A percentile compares a stretch with the other conserved stretches of the same genome.
Conservation (phyloP, 192 early-diverging fungal species). For the Coemansia sp. region DNA sequence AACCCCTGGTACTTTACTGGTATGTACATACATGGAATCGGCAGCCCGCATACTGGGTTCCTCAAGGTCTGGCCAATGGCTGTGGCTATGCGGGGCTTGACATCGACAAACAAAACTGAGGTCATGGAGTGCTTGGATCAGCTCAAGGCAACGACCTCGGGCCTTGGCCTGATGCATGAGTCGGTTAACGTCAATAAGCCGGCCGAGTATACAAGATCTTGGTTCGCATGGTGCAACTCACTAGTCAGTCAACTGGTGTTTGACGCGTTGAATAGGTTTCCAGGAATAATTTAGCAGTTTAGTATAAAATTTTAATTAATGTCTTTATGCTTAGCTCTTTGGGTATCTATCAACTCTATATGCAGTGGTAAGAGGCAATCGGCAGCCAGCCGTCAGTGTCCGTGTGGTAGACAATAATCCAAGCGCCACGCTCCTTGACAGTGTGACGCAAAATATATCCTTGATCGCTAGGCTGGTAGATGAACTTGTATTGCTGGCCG, state of each 20-base stretch:
- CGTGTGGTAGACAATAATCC: constrained; percentile 54
- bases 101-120: constrained; percentile 52
- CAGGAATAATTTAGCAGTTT: constrained; percentile 28
- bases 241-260: constrained; percentile 38
- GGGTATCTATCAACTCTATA: constrained; percentile 1
- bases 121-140: constrained; percentile 58
- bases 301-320: background rate
- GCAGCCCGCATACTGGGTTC: constrained; percentile 63
- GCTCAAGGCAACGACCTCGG: constrained; percentile 53
- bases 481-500: constrained; percentile 54
- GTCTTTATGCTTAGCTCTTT: too few species aligned
- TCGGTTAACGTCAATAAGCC: constrained; percentile 54
- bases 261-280: constrained; percentile 34
- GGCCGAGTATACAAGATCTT: constrained; percentile 33
- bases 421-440: constrained; percentile 56
- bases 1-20: constrained; percentile 71
- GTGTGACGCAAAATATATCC: constrained; percentile 53
- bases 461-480: constrained; percentile 56
- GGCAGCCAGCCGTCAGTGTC: constrained; percentile 55
- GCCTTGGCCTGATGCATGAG: constrained; percentile 67
- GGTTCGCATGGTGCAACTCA: constrained; percentile 53
- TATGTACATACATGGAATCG: constrained; percentile 54
- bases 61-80: constrained; percentile 71
- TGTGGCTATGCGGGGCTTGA: constrained; percentile 56
- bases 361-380: constrained; percentile 49